These are phyloP conservation scores for Xylaria arbuscula DNA, from an alignment of 2,329 filamentous ascomycete genomes.

Conservation along the genomic window DNA sequence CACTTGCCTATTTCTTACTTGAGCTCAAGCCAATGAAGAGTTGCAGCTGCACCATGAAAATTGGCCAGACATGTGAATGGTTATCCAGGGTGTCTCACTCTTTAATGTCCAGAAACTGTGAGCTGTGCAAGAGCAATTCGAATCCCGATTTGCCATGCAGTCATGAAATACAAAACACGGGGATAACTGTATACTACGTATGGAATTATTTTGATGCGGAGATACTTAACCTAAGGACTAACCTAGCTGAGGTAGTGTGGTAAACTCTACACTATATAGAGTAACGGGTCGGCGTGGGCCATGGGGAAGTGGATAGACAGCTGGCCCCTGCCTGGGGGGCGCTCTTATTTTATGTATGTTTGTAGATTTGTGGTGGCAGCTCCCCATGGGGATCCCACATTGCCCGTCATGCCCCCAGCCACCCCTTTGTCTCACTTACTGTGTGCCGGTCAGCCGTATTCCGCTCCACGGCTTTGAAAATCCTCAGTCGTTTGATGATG, in stretches of 20 bases:
- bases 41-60: not conserved
- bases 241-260: not conserved
- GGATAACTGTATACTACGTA: not conserved
- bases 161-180: not conserved
- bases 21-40: not conserved
- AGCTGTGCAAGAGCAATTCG: conserved; percentile 7
- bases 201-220: not conserved
- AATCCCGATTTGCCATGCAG: conserved; percentile 4
- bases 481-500: not conserved
- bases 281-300: not conserved
- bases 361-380: not conserved
- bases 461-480: not conserved
- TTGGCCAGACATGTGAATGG: not conserved
- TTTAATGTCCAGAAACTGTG: conserved; percentile 12
- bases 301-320: not conserved
- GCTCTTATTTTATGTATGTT: not conserved
- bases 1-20: not conserved
- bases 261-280: not conserved
- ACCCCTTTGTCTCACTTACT: too few species aligned
- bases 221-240: not conserved
- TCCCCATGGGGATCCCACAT: too few species aligned
- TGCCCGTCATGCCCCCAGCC: too few species aligned
- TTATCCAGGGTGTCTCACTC: not conserved
- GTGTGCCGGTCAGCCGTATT: not conserved
- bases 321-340: not conserved